phyloP scores from a whole-genome alignment of 768 basidiomycete genomes.

The Cystofilobasidium capitatum region DNA sequence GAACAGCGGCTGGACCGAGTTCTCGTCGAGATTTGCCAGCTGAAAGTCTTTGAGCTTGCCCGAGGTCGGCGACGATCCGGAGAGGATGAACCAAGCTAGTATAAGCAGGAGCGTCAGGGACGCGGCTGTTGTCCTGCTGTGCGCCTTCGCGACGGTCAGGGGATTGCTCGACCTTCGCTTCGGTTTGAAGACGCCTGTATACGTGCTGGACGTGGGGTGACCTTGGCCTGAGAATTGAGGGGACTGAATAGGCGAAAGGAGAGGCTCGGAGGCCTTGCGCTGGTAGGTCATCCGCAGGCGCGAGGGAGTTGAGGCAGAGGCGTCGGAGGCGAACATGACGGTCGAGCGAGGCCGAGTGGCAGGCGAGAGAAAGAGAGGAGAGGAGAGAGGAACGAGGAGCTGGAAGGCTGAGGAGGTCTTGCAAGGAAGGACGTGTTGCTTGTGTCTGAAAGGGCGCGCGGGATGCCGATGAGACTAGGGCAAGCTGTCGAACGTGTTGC shows the following conservation, averaged over 20 bases:
- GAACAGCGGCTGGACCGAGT: background rate
- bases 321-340: background rate
- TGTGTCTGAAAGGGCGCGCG: too few species aligned
- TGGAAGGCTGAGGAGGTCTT: background rate
- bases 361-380: background rate
- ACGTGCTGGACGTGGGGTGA: background rate
- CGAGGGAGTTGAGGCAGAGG: background rate
- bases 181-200: too few species aligned
- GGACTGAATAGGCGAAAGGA: conserved; percentile 1
- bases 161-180: conserved; percentile 6
- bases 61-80: background rate
- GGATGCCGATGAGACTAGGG: too few species aligned
- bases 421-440: too few species aligned
- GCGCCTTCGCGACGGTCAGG: background rate
- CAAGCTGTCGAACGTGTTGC: too few species aligned
- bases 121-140: background rate
- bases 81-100: background rate
- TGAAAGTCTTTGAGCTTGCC: background rate
- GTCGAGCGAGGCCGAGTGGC: too few species aligned
- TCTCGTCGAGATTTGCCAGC: background rate
- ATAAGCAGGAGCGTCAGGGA: background rate
- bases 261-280: conserved; percentile 8
- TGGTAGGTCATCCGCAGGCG: background rate
- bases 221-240: background rate
- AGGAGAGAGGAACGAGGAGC: background rate